Base-by-base conservation (phyloP, 495 filamentous ascomycete genomes). In the Neurospora tetrasperma region DNA sequence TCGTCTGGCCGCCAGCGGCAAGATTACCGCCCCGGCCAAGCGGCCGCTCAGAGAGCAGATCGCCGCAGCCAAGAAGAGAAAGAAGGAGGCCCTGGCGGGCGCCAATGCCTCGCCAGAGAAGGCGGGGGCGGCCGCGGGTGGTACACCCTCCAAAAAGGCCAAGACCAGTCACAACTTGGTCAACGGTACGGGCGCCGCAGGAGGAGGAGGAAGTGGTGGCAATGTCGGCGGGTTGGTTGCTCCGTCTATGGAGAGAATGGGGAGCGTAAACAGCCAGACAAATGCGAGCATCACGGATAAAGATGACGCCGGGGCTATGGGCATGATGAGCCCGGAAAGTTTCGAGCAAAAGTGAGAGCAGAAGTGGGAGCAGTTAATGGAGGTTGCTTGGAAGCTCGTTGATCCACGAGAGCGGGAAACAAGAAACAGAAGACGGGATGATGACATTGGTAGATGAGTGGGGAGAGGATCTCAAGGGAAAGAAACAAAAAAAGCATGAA, bases 1-100 rank as follows among this genome's bases (percentile, higher is more conserved):
- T n/a, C 86, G 96, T 74, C 88, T 99, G 23, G 94, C 94, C 72
- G 93, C 95, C 48, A 97, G 92, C 27, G 96, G 96, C 73, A 98
- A 98, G 85, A 99, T 99, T 71, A 91, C 90, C 14, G 62, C 69
- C 69, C 94, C 95, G 20, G 89, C 94, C 72, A 99, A 99, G 82
- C 87, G 96, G 35, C 93, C 94, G 27, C 88, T 91, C 46, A 89
- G 89, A 77, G 90, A 93, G 74, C 91, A 92, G 76, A 89, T 90
- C 48, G 88, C 85, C 73, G 86, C 89, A 73, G 89, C 87, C 69
- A 93, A 91, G 79, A 93, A 94, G 84, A 94, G 92, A 84, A 92
- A 91, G 81, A 88, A 87, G 81, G 74, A 86, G 20, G 87, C 88
- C 68, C 80, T 80, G 54, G 74, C 75, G 35, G 80, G 81, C 40